These are phyloP conservation scores for Erodium chrysanthum DNA, from an alignment of 441 rosid species.

Conservation along the genomic window DNA sequence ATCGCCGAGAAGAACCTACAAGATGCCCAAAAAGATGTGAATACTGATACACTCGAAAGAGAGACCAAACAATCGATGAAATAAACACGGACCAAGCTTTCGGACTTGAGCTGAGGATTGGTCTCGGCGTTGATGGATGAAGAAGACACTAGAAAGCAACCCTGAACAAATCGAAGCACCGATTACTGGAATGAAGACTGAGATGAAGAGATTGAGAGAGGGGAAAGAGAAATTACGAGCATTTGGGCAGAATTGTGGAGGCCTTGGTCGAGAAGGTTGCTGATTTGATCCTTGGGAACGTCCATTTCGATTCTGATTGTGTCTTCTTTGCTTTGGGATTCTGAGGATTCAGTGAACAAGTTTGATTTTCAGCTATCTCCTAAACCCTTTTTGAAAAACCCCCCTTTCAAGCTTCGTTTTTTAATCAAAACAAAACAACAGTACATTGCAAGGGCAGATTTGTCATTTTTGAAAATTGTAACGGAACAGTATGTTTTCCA, in stretches of 20 bases:
- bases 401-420: neutral
- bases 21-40: conserved; percentile 6
- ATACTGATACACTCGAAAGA: neutral
- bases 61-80: neutral
- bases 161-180: conserved; percentile 32
- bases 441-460: too few relatives aligned
- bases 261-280: conserved; percentile 60
- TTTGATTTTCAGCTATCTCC: neutral
- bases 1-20: conserved; percentile 79
- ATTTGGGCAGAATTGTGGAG: conserved; percentile 70
- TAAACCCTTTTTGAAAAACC: neutral
- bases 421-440: too few relatives aligned
- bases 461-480: too few relatives aligned
- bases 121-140: conserved; percentile 58
- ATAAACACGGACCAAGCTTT: conserved; percentile 51
- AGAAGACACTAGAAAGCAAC: conserved; percentile 75
- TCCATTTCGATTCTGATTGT: conserved; percentile 39
- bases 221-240: conserved; percentile 39
- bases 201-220: neutral
- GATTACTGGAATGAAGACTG: neutral
- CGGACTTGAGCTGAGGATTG: conserved; percentile 75
- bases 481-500: too few relatives aligned
- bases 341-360: neutral
- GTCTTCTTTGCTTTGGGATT: neutral
- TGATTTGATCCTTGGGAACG: conserved; percentile 68